phyloP scores from a whole-genome alignment of 208 protist genomes.

The Trypanosoma conorhini region DNA sequence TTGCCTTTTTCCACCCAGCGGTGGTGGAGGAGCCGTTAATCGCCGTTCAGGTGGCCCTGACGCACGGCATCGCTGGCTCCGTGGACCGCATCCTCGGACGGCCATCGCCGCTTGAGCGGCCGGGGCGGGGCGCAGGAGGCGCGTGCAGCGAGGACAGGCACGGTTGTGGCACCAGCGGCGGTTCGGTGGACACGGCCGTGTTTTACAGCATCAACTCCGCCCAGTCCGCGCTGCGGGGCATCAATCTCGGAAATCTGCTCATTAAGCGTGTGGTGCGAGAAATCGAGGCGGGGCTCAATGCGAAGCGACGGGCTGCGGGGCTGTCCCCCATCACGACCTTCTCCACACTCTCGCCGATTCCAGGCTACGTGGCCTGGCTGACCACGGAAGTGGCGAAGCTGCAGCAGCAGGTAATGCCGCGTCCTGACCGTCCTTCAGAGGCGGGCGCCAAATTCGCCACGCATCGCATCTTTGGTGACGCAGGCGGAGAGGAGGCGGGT shows the following conservation, averaged over 20 bases:
- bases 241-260: slow-evolving; percentile 86
- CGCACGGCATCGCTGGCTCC: slow-evolving; percentile 51
- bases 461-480: slow-evolving; percentile 43
- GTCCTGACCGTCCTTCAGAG: not conserved
- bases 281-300: slow-evolving; percentile 70
- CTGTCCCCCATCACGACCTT: slow-evolving; percentile 61
- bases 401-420: slow-evolving; percentile 15
- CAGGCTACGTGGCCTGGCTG: slow-evolving; percentile 77
- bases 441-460: slow-evolving; percentile 3
- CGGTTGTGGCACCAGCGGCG: slow-evolving; percentile 12
- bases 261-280: slow-evolving; percentile 89
- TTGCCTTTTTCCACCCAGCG: slow-evolving; percentile 80
- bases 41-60: slow-evolving; percentile 82
- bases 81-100: slow-evolving; percentile 64
- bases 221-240: slow-evolving; percentile 68
- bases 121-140: not conserved
- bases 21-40: slow-evolving; percentile 86
- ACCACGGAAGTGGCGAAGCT: slow-evolving; percentile 47
- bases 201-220: slow-evolving; percentile 91
- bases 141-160: not conserved
- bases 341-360: slow-evolving; percentile 83
- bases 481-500: slow-evolving; percentile 21
- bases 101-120: slow-evolving; percentile 32
- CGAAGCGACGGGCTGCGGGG: slow-evolving; percentile 30
- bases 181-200: slow-evolving; percentile 74